Evolutionary conservation across 2,329 filamentous ascomycete genomes (phyloP).

Genomic region (Penicillium sp.): DNA sequence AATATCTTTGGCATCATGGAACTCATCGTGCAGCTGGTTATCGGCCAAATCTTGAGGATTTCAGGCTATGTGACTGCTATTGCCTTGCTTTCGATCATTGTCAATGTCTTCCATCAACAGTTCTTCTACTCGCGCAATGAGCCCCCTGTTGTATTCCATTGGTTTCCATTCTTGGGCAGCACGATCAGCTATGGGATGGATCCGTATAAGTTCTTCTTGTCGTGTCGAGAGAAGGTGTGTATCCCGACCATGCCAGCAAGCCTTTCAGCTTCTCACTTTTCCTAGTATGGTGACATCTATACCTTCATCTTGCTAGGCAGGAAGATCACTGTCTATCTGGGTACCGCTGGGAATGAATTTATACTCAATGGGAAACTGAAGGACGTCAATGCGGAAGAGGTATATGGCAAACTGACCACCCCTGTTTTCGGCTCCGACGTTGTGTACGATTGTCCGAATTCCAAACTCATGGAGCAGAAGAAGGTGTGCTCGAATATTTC

Average conservation of each 20-base stretch:
- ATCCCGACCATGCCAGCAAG: no score
- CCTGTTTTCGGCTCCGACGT: slow-evolving; percentile 76
- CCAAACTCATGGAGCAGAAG: slow-evolving; percentile 94
- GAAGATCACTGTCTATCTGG: slow-evolving; percentile 81
- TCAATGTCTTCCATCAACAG: slow-evolving; percentile 72
- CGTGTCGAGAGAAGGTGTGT: slow-evolving; percentile 63
- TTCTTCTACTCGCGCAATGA: slow-evolving; percentile 71
- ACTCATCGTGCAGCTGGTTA: slow-evolving; percentile 8
- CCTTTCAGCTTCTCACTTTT: no score
- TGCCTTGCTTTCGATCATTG: slow-evolving; percentile 51
- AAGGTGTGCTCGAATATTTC: slow-evolving; percentile 53
- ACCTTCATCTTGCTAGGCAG: slow-evolving; percentile 83
- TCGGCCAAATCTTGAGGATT: slow-evolving; percentile 13
- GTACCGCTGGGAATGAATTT: slow-evolving; percentile 80
- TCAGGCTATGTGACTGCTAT: slow-evolving; percentile 35
- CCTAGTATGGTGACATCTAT: slow-evolving; percentile 78
- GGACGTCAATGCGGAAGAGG: slow-evolving; percentile 85
- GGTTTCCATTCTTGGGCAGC: slow-evolving; percentile 55
- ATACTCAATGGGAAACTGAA: slow-evolving; percentile 87
- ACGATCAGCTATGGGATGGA: slow-evolving; percentile 44
- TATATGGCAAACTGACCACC: slow-evolving; percentile 69
- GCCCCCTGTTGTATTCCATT: slow-evolving; percentile 74
- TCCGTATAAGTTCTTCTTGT: slow-evolving; percentile 76
- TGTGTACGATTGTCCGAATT: slow-evolving; percentile 84
- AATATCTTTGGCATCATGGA: slow-evolving; percentile 12